Percentiles rank a stretch among this genome's conserved stretches.
Evolutionary conservation across 2,329 filamentous ascomycete species (phyloP).

Genomic region (Claviceps paspali): DNA sequence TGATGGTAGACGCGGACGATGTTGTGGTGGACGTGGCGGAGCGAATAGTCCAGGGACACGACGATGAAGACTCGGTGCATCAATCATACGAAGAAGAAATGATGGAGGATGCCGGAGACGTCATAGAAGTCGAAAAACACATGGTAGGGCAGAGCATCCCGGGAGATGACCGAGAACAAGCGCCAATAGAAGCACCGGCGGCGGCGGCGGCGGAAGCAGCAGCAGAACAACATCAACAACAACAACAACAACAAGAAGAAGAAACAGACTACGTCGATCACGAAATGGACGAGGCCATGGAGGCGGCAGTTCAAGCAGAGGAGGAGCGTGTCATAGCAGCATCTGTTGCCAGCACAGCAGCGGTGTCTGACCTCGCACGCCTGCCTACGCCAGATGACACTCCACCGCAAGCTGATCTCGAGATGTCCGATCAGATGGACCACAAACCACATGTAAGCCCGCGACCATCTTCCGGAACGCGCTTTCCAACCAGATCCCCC

Average conservation of each 20-base stretch:
- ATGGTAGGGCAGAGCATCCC: too few species aligned
- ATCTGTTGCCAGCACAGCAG: constrained; percentile 18
- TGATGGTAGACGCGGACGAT: too few species aligned
- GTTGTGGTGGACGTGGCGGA: too few species aligned
- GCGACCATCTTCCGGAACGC: not conserved
- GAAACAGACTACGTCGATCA: not conserved
- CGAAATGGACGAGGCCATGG: constrained; percentile 2
- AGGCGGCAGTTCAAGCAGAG: constrained; percentile 5
- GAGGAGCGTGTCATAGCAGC: not conserved
- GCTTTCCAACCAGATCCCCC: constrained; percentile 1
- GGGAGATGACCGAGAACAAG: too few species aligned
- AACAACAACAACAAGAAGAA: not conserved
- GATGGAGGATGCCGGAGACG: not conserved
- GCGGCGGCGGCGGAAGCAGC: too few species aligned
- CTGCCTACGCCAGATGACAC: constrained; percentile 40
- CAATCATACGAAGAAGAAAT: too few species aligned
- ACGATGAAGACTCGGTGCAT: too few species aligned
- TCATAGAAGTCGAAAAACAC: too few species aligned
- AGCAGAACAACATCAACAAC: not conserved
- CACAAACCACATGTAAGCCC: constrained; percentile 9
- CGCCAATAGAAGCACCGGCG: too few species aligned
- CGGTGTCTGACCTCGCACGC: constrained; percentile 26
- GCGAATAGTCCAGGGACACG: too few species aligned
- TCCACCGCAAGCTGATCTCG: constrained; percentile 21
- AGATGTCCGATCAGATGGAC: constrained; percentile 7